Conservation (phyloP, 2,329 filamentous ascomycete species). For the Fusarium piperis region DNA sequence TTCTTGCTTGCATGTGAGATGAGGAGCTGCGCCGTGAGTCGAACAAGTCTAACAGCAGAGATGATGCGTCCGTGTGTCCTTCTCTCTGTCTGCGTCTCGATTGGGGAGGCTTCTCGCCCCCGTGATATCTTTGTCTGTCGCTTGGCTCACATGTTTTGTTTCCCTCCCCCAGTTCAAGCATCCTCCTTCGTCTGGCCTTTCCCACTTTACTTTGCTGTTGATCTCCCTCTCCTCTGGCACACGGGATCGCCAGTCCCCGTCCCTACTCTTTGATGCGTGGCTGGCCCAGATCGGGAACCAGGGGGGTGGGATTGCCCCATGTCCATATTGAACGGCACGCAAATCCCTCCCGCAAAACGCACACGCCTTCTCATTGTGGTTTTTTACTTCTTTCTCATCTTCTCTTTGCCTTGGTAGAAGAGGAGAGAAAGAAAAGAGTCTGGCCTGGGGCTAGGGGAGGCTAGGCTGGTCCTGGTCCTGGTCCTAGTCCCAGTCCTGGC, state of each 20-base stretch:
- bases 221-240: slow-evolving; percentile 36
- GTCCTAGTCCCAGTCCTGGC: slow-evolving; percentile 15
- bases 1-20: slow-evolving; percentile 9
- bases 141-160: not conserved
- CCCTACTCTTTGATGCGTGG: slow-evolving; percentile 38
- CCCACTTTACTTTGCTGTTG: slow-evolving; percentile 15
- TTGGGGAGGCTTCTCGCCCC: not conserved
- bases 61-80: slow-evolving; percentile 5
- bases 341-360: slow-evolving; percentile 34
- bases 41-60: not conserved
- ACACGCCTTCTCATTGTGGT: slow-evolving; percentile 14
- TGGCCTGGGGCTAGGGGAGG: not conserved
- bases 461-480: not conserved
- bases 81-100: not conserved
- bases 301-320: slow-evolving; percentile 33
- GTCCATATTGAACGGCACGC: slow-evolving; percentile 30
- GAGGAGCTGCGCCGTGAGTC: not conserved
- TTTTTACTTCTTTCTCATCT: slow-evolving; percentile 6
- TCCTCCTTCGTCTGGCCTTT: not conserved
- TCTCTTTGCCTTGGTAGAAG: not conserved
- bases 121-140: not conserved
- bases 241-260: slow-evolving; percentile 40
- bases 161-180: slow-evolving; percentile 3
- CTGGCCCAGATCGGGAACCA: slow-evolving; percentile 42
- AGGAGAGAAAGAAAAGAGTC: not conserved